A percentile compares a stretch with the other conserved stretches of the same genome.
Conservation (phyloP, 768 basidiomycete species). For the Pisolithus orientalis region DNA sequence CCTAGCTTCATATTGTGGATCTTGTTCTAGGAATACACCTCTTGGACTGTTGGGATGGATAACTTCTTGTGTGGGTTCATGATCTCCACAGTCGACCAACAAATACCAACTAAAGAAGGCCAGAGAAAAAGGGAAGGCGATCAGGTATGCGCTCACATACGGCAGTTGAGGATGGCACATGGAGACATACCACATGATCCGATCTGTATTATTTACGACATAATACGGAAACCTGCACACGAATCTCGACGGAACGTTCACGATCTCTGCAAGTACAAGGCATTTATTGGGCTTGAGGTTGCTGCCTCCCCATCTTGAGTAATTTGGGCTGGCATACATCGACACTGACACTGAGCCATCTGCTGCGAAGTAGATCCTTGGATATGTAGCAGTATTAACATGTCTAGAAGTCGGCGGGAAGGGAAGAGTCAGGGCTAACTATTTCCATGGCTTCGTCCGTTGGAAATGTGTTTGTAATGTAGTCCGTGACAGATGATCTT, state of each 20-base stretch:
- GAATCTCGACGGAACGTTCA: constrained; percentile 53
- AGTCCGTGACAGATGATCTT: constrained; percentile 70
- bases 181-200: too few relatives aligned
- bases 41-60: background rate
- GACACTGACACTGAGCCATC: constrained; percentile 46
- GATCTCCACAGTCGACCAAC: background rate
- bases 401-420: background rate
- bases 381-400: background rate
- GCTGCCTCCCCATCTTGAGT: constrained; percentile 47
- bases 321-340: constrained; percentile 31
- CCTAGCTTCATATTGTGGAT: background rate
- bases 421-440: constrained; percentile 30
- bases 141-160: background rate
- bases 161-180: background rate
- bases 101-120: background rate
- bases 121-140: background rate
- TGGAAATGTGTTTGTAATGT: constrained; percentile 47
- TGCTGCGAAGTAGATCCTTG: constrained; percentile 65
- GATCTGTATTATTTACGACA: too few relatives aligned
- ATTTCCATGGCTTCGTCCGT: constrained; percentile 62
- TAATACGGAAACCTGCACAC: constrained; percentile 25
- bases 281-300: constrained; percentile 40
- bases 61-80: background rate
- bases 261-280: constrained; percentile 58
- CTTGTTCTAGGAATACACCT: background rate